Evolutionary conservation across 164 flowering plant genomes (phyloP).

Genomic region (Berberis thunbergii): DNA sequence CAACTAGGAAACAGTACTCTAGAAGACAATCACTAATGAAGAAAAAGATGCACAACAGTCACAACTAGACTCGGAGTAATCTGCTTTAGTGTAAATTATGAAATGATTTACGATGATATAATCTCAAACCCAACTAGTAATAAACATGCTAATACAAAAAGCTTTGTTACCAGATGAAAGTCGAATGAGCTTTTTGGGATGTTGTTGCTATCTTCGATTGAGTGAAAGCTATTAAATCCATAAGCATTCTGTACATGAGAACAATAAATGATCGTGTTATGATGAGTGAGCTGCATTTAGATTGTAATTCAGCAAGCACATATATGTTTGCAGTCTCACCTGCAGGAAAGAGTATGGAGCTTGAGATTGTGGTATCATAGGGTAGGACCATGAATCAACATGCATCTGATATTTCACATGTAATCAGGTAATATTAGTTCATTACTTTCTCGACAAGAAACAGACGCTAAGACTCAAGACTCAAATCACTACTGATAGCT

Average conservation of each 20-base stretch:
- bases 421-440: neutral
- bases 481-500: no score
- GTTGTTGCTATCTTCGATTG: conserved; percentile 12
- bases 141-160: no score
- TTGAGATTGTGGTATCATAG: conserved; percentile 40
- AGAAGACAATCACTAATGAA: no score
- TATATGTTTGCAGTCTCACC: conserved; percentile 28
- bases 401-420: conserved; percentile 38
- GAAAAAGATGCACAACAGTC: no score
- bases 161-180: conserved; percentile 32
- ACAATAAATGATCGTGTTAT: neutral
- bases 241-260: conserved; percentile 24
- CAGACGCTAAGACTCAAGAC: no score
- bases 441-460: no score
- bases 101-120: no score
- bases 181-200: conserved; percentile 21
- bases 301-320: neutral
- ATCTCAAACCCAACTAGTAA: no score
- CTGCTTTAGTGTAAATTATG: no score
- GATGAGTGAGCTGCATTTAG: no score
- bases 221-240: conserved; percentile 13
- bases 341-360: conserved; percentile 28
- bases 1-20: no score
- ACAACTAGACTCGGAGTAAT: no score
- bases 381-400: conserved; percentile 79